Base-by-base conservation (phyloP, 495 filamentous ascomycete genomes). In the Aspergillus ellipticus region DNA sequence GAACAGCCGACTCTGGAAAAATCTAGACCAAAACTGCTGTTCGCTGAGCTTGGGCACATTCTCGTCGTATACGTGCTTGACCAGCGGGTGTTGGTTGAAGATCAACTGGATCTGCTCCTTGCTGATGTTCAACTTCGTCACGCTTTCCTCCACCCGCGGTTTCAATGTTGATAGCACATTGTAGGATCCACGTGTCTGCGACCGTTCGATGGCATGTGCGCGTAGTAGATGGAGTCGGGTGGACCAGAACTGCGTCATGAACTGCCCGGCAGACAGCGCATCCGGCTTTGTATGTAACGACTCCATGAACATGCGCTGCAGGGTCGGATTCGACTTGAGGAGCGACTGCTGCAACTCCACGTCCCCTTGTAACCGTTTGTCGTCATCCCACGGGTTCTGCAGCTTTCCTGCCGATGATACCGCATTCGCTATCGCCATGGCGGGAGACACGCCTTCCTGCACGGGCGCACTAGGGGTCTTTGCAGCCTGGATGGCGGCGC, bases 131-230 rank as follows among this genome's bases (percentile, higher is more conserved):
- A 98, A 75, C 69, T 87, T 89, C 10, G 84, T 79, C 53, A 86
- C 82, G 51, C 85, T 87, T 64, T 94, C 87, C 53, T 89, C 89
- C 5, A 85, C 81, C 24, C 84, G 82, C 11, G 90, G 87, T 69
- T 93, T 96, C 52, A 98, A 82, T n/a, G 85, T 85, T 0, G 94
- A 90, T 2, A 98, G 76, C 5, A 97, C 90, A 62, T 98, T 97
- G 69, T 96, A 96, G 0, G 89, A 82, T 1, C 93, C 94, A 51
- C 86, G 82, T 57, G 82, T 86, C 73, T 98, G 94, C 58, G 82
- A 83, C 56, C 81, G 82, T 72, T 97, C 92, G 48, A 96, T 92
- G 11, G 89, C 93, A 74, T 96, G 89, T 0, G 92, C 88, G 21
- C 95, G 87, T 13, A 98, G 79, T 2, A 96, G 75, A 69, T 89